Evolutionary conservation across 108 stramenopile species (phyloP).

Genomic region (Cyclotella sp.): DNA sequence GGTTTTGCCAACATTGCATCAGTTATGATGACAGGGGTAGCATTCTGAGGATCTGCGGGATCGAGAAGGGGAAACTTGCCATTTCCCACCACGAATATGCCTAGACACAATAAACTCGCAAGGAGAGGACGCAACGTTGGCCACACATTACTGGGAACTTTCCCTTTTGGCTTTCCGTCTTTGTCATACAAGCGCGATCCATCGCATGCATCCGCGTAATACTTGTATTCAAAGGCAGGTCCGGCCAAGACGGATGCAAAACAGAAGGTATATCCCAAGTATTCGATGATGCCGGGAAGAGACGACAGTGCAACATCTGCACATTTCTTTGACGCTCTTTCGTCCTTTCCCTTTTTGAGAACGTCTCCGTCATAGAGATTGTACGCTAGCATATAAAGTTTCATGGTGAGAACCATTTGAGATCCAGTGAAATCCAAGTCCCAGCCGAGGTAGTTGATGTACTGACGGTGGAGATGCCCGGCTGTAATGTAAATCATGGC

Average conservation of each 20-base stretch:
- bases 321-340: slow-evolving; percentile 85
- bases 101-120: slow-evolving; percentile 75
- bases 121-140: slow-evolving; percentile 79
- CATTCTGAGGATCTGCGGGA: slow-evolving; percentile 81
- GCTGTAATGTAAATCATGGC: slow-evolving; percentile 89
- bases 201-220: slow-evolving; percentile 77
- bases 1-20: slow-evolving; percentile 69
- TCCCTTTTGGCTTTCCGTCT: slow-evolving; percentile 75
- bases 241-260: slow-evolving; percentile 94
- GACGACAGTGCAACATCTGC: slow-evolving; percentile 77
- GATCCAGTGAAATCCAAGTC: slow-evolving; percentile 96
- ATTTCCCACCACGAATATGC: slow-evolving; percentile 69
- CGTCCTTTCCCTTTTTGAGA: slow-evolving; percentile 64
- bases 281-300: slow-evolving; percentile 89
- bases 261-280: slow-evolving; percentile 95
- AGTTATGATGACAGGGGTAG: slow-evolving; percentile 66
- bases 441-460: slow-evolving; percentile 96
- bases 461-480: slow-evolving; percentile 94
- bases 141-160: slow-evolving; percentile 80
- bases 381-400: slow-evolving; percentile 96
- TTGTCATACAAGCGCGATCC: slow-evolving; percentile 75
- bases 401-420: slow-evolving; percentile 97
- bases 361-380: slow-evolving; percentile 94
- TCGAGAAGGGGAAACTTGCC: slow-evolving; percentile 83
- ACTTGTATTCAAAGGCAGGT: slow-evolving; percentile 86